Evolutionary conservation across 192 early-diverging fungal genomes (phyloP).

Genomic region (Backusella tarrabulga): DNA sequence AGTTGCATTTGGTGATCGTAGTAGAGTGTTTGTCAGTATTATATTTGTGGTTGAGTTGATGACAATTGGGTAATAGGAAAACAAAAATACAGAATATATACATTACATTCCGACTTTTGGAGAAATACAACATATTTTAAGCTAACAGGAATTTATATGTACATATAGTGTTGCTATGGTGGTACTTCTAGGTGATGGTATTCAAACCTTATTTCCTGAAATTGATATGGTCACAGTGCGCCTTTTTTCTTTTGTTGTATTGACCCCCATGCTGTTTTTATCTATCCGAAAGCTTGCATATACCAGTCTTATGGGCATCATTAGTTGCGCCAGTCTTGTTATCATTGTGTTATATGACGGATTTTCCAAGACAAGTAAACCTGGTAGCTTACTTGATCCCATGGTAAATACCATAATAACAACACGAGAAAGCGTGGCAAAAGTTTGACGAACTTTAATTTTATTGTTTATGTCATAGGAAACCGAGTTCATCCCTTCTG

Average conservation of each 20-base stretch:
- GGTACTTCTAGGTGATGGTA: conserved; percentile 38
- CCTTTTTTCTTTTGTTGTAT: conserved; percentile 38
- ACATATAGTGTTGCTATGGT: conserved; percentile 36
- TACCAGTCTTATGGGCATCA: conserved; percentile 55
- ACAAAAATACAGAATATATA: not conserved
- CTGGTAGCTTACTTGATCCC: conserved; percentile 57
- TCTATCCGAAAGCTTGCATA: conserved; percentile 51
- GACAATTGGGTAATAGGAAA: conserved; percentile 23
- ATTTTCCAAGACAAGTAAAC: conserved; percentile 37
- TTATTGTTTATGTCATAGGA: conserved; percentile 1
- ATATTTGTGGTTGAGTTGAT: conserved; percentile 41
- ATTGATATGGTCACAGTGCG: conserved; percentile 44
- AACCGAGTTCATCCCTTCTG: conserved; percentile 17
- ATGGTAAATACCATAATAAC: conserved; percentile 17
- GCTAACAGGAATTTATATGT: not conserved
- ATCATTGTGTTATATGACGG: conserved; percentile 59
- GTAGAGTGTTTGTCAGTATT: conserved; percentile 26
- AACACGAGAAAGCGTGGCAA: conserved; percentile 1
- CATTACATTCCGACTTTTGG: not conserved
- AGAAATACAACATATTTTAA: conserved; percentile 1
- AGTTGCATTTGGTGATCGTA: conserved; percentile 35
- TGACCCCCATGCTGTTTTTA: conserved; percentile 57
- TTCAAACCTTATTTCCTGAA: conserved; percentile 35
- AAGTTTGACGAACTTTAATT: not conserved
- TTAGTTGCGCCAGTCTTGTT: conserved; percentile 50